Base-by-base conservation (phyloP, 768 basidiomycete genomes). In the Tulasnella sp. region DNA sequence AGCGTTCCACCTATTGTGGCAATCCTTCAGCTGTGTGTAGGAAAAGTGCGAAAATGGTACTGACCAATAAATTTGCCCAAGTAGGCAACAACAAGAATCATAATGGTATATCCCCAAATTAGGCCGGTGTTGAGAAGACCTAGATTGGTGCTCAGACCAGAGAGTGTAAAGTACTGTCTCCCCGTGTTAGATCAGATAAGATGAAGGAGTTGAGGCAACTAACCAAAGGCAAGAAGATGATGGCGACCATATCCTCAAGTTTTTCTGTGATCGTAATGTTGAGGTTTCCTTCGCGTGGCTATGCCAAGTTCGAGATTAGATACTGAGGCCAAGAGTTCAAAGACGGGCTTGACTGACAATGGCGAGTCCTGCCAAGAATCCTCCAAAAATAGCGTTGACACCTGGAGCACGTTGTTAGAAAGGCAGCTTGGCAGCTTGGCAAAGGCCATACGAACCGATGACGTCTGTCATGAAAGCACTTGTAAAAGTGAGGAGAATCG, bases 391-490 rank as follows among this genome's bases (percentile, higher is more conserved):
- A 35, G 90, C 84, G 65, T 90, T 85, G 1, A 90, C 86, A 19
- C 63, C 62, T 60, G 34, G 12, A 49, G 32, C 35, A 14, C 15
- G 35, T 8, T 15, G 39, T 6, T 9, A 37, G 14, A 46, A 49
- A 14, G 14, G 40, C 37, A 25, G 25, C n/a, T 36, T 57, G 32
- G 35, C 5, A 14, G 11, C 17, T 7, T 4, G 21, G 41, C 14
- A 4, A 6, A 6, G 12, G 9, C 25, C 14, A 36, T 7, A 29
- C 54, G 39, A 21, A 56, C 91, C 94, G 63, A 97, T 91, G 54
- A 86, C 74, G 63, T 94, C 92, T 1, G 92, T 96, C 66, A 98
- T 84, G 69, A 94, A 98, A 0, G 92, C 87, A 6, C 82, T 86
- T 0, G 79, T 81, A 69, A 98, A 93, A 11, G 91, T 72, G 6